These are phyloP conservation scores for Xylaria sp. DNA, from an alignment of 2,329 filamentous ascomycete species.

Conservation along the genomic window DNA sequence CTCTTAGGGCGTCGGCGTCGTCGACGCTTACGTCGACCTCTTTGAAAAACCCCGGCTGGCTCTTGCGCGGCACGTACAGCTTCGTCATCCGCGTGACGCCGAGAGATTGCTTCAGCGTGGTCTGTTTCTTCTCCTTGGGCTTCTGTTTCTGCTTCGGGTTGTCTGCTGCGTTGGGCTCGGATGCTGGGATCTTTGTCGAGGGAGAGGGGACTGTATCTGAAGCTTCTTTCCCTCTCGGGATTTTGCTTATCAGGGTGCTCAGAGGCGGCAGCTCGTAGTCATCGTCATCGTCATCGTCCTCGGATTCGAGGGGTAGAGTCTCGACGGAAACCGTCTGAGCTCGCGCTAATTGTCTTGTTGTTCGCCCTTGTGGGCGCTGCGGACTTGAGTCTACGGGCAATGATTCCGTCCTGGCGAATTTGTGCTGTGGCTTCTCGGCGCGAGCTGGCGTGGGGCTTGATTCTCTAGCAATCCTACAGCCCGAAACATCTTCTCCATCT, in stretches of 20 bases:
- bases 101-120: slow-evolving; percentile 27
- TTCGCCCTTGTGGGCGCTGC: background rate
- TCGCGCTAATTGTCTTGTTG: slow-evolving; percentile 26
- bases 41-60: slow-evolving; percentile 47
- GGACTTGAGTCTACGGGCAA: slow-evolving; percentile 30
- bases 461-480: slow-evolving; percentile 1
- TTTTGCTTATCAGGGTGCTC: slow-evolving; percentile 23
- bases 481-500: background rate
- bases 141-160: background rate
- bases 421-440: slow-evolving; percentile 31
- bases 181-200: background rate
- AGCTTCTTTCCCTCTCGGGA: background rate
- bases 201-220: background rate
- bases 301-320: slow-evolving; percentile 25
- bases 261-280: slow-evolving; percentile 38
- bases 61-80: slow-evolving; percentile 46
- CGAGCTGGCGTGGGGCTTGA: slow-evolving; percentile 28
- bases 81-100: slow-evolving; percentile 42
- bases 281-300: slow-evolving; percentile 24
- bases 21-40: slow-evolving; percentile 42
- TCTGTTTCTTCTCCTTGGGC: slow-evolving; percentile 27
- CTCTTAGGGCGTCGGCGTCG: slow-evolving; percentile 34
- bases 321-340: slow-evolving; percentile 34
- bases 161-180: background rate
- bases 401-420: slow-evolving; percentile 40